phyloP scores from a whole-genome alignment of 306 rosid species.

The Vigna mungo region DNA sequence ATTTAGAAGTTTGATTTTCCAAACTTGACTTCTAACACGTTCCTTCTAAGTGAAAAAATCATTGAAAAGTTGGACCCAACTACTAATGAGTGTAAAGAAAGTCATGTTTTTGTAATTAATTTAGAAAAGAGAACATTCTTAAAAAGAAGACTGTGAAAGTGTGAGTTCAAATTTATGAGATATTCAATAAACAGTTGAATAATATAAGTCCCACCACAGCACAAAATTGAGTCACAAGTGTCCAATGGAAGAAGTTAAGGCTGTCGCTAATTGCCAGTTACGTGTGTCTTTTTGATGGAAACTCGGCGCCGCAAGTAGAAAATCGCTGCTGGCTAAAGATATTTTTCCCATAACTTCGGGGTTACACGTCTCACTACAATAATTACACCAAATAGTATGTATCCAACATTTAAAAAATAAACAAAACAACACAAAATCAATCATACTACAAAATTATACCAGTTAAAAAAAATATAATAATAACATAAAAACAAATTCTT shows the following conservation, averaged over 20 bases:
- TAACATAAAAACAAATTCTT: not conserved
- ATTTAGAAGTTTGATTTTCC: too few species aligned
- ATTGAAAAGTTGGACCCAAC: too few species aligned
- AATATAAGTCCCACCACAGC: too few species aligned
- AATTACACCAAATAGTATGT: not conserved
- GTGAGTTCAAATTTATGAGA: too few species aligned
- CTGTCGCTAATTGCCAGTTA: not conserved
- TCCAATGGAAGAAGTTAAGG: not conserved
- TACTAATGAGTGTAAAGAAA: too few species aligned
- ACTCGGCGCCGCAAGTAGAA: conserved; percentile 1
- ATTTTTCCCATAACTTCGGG: conserved; percentile 12
- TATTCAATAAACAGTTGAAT: too few species aligned
- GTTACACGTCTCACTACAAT: not conserved
- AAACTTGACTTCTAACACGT: too few species aligned
- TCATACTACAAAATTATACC: not conserved
- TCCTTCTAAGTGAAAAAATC: too few species aligned
- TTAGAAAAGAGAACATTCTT: too few species aligned
- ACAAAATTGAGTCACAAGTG: conserved; percentile 9
- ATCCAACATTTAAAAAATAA: not conserved
- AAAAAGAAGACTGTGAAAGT: too few species aligned
- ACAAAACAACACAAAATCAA: not conserved
- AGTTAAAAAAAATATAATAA: not conserved
- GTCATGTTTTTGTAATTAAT: too few species aligned
- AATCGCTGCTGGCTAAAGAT: conserved; percentile 22
- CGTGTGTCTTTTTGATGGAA: conserved; percentile 30